These are phyloP conservation scores for Fonsecaea pugnacius DNA, from an alignment of 2,329 filamentous ascomycete species.

Conservation along the genomic window DNA sequence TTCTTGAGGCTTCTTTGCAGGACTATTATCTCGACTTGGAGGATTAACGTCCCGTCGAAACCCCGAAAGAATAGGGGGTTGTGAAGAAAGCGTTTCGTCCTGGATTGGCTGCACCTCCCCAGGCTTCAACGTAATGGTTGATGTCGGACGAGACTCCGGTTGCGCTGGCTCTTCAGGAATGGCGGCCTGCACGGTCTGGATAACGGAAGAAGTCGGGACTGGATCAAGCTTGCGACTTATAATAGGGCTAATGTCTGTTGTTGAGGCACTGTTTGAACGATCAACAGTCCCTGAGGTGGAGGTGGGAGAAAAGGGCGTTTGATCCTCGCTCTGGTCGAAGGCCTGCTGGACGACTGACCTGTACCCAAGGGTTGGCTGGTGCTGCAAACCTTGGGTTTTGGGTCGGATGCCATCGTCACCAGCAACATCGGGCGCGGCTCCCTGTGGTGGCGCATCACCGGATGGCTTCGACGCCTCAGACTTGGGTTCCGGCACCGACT, in stretches of 20 bases:
- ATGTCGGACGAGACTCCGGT: slow-evolving; percentile 34
- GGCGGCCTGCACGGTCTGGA: slow-evolving; percentile 58
- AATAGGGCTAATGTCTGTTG: slow-evolving; percentile 68
- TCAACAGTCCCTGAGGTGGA: slow-evolving; percentile 56
- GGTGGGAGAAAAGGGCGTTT: slow-evolving; percentile 57
- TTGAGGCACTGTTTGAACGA: slow-evolving; percentile 66
- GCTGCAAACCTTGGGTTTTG: slow-evolving; percentile 46
- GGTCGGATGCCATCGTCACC: neutral
- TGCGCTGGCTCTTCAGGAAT: slow-evolving; percentile 33
- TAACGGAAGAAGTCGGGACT: slow-evolving; percentile 47
- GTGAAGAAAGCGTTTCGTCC: slow-evolving; percentile 34
- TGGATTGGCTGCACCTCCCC: slow-evolving; percentile 5
- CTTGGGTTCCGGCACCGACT: neutral
- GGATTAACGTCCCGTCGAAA: slow-evolving; percentile 63
- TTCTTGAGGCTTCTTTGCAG: slow-evolving; percentile 62
- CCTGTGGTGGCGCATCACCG: neutral
- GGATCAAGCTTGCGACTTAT: slow-evolving; percentile 61
- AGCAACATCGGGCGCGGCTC: neutral
- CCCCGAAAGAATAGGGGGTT: slow-evolving; percentile 55
- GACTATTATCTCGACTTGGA: slow-evolving; percentile 63
- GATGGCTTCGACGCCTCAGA: slow-evolving; percentile 2
- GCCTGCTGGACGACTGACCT: slow-evolving; percentile 66
- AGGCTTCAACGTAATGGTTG: slow-evolving; percentile 39
- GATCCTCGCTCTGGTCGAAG: slow-evolving; percentile 64
- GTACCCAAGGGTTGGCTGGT: slow-evolving; percentile 61